Conservation (phyloP, 2,329 filamentous ascomycete species). For the Xylariales sp. region DNA sequence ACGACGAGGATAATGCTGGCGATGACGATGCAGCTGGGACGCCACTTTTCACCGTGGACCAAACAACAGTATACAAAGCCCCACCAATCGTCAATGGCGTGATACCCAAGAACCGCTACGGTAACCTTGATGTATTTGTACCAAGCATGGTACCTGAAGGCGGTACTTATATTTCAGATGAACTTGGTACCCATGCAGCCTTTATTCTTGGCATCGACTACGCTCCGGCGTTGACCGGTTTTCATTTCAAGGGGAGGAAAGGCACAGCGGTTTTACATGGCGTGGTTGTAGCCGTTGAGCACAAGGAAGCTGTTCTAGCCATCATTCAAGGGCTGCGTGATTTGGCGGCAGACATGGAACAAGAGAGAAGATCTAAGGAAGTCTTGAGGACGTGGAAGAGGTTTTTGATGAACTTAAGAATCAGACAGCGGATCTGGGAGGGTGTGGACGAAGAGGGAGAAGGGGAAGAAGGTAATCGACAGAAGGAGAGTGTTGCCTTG, state of each 20-base stretch:
- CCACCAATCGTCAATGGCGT: conserved; percentile 70
- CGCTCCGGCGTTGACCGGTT: conserved; percentile 85
- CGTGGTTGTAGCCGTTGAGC: conserved; percentile 69
- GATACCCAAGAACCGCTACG: conserved; percentile 87
- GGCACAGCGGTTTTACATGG: conserved; percentile 82
- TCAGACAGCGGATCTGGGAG: conserved; percentile 68
- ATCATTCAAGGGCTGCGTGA: conserved; percentile 66
- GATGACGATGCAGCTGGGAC: conserved; percentile 43
- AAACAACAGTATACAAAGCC: conserved; percentile 70
- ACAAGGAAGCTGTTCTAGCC: conserved; percentile 65
- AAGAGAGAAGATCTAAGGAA: conserved; percentile 56
- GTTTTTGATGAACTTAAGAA: conserved; percentile 72
- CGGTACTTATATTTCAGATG: conserved; percentile 64
- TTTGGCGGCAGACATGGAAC: conserved; percentile 58
- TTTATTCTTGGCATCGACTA: conserved; percentile 76
- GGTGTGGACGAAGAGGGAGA: conserved; percentile 47
- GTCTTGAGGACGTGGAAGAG: conserved; percentile 69
- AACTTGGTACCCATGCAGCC: conserved; percentile 66
- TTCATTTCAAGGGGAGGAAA: conserved; percentile 78
- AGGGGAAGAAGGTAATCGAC: conserved; percentile 23
- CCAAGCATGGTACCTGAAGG: conserved; percentile 85
- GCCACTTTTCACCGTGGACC: conserved; percentile 56
- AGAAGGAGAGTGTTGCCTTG: conserved; percentile 20
- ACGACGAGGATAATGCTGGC: conserved; percentile 28
- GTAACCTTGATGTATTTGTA: conserved; percentile 91